A percentile compares a stretch with the other conserved stretches of the same genome.
phyloP scores from a whole-genome alignment of 805 yeast genomes.

The Danielozyma ontarioensis region DNA sequence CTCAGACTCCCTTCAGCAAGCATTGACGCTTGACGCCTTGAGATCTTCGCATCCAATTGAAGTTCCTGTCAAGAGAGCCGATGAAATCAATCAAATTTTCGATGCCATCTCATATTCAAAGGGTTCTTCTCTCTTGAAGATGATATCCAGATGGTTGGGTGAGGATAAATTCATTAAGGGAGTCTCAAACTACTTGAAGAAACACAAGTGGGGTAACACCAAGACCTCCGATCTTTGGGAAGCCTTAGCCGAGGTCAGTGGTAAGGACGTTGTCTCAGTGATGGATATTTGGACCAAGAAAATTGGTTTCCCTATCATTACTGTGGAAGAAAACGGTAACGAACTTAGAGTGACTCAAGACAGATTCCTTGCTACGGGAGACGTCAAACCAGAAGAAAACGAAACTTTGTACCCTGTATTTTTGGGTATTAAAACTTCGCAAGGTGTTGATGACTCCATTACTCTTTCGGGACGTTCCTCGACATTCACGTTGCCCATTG shows the following conservation, averaged over 20 bases:
- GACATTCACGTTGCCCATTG: conserved; percentile 33
- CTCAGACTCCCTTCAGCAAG: conserved; percentile 68
- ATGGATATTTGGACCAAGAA: conserved; percentile 81
- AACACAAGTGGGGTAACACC: conserved; percentile 75
- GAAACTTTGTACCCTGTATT: conserved; percentile 64
- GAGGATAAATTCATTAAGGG: conserved; percentile 74
- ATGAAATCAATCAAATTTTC: conserved; percentile 77
- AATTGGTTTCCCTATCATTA: conserved; percentile 71
- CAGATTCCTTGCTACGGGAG: conserved; percentile 73
- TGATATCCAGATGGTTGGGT: conserved; percentile 77
- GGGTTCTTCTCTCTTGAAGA: conserved; percentile 74
- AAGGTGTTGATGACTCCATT: conserved; percentile 56
- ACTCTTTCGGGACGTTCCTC: conserved; percentile 44
- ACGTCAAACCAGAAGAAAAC: conserved; percentile 72
- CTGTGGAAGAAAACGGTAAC: conserved; percentile 52
- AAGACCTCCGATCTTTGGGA: conserved; percentile 74
- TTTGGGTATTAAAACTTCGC: conserved; percentile 53
- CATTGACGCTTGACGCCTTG: conserved; percentile 69
- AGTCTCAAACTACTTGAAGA: conserved; percentile 70
- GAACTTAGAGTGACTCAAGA: conserved; percentile 59
- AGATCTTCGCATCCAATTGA: conserved; percentile 85
- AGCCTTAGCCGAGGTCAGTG: conserved; percentile 63
- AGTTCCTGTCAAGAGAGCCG: conserved; percentile 74
- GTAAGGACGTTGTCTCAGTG: conserved; percentile 63
- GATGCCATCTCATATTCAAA: conserved; percentile 81